Conservation (phyloP, 805 yeast genomes). For the Brettanomyces naardenensis region DNA sequence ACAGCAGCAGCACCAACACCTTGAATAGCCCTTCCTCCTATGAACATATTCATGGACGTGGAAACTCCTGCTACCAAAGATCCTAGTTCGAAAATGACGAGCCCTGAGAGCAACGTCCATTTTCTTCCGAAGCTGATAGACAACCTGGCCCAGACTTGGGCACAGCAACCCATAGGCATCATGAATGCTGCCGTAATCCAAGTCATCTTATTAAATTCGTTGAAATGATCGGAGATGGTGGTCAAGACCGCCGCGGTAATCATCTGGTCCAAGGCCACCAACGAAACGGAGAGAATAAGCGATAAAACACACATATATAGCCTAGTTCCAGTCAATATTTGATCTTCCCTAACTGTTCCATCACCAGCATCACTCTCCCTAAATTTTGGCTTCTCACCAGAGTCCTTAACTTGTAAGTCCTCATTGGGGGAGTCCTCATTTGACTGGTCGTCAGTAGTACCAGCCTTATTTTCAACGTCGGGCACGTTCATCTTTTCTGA, state of each 20-base stretch:
- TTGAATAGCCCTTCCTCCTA: conserved; percentile 63
- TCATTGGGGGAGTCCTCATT: neutral
- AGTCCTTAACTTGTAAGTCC: neutral
- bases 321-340: conserved; percentile 17
- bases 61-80: conserved; percentile 53
- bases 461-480: neutral
- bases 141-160: conserved; percentile 49
- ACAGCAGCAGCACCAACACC: conserved; percentile 75
- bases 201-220: conserved; percentile 42
- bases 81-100: conserved; percentile 52
- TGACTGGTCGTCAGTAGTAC: neutral
- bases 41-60: conserved; percentile 46
- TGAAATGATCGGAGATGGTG: conserved; percentile 40
- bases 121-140: conserved; percentile 53
- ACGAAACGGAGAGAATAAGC: conserved; percentile 13
- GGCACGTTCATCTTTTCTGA: neutral
- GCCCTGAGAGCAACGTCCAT: conserved; percentile 36
- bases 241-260: conserved; percentile 45
- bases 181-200: conserved; percentile 53
- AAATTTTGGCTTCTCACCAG: conserved; percentile 10
- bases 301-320: conserved; percentile 11
- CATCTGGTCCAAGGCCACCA: conserved; percentile 48
- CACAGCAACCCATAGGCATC: conserved; percentile 44
- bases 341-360: conserved; percentile 26
- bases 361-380: conserved; percentile 34